phyloP scores from a whole-genome alignment of 2,329 filamentous ascomycete genomes.

The Penicillium janthinellum region DNA sequence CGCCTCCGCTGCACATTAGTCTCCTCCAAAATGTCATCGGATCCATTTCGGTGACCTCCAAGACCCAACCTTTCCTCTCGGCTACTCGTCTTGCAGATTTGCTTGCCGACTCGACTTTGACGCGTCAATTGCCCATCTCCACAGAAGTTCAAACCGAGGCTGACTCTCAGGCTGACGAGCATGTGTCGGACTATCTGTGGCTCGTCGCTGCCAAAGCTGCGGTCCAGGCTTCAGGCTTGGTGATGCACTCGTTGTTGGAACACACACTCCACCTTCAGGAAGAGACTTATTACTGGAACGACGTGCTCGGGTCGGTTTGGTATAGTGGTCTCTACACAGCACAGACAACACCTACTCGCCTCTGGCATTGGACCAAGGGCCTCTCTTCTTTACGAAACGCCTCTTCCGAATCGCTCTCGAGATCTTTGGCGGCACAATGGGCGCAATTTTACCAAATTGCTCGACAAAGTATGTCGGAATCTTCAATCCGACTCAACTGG shows the following conservation, averaged over 20 bases:
- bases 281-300: constrained; percentile 95
- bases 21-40: constrained; percentile 70
- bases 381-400: constrained; percentile 47
- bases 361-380: constrained; percentile 75
- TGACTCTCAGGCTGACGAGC: constrained; percentile 39
- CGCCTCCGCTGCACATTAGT: constrained; percentile 32
- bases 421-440: constrained; percentile 50
- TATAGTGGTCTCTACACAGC: constrained; percentile 81
- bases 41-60: constrained; percentile 69
- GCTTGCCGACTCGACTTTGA: constrained; percentile 47
- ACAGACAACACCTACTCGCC: constrained; percentile 76
- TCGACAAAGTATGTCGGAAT: constrained; percentile 70
- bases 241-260: constrained; percentile 75
- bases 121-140: constrained; percentile 44
- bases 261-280: constrained; percentile 82
- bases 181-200: constrained; percentile 85
- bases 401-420: constrained; percentile 8
- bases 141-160: constrained; percentile 1
- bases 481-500: constrained; percentile 69
- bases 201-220: constrained; percentile 86
- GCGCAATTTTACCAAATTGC: constrained; percentile 77
- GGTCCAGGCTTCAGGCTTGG: constrained; percentile 82
- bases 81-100: constrained; percentile 62
- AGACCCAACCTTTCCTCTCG: constrained; percentile 64
- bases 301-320: constrained; percentile 75